A percentile compares a stretch with the other conserved stretches of the same genome.
phyloP scores from a whole-genome alignment of 495 filamentous ascomycete species.

The Aspergillus kassunensis region DNA sequence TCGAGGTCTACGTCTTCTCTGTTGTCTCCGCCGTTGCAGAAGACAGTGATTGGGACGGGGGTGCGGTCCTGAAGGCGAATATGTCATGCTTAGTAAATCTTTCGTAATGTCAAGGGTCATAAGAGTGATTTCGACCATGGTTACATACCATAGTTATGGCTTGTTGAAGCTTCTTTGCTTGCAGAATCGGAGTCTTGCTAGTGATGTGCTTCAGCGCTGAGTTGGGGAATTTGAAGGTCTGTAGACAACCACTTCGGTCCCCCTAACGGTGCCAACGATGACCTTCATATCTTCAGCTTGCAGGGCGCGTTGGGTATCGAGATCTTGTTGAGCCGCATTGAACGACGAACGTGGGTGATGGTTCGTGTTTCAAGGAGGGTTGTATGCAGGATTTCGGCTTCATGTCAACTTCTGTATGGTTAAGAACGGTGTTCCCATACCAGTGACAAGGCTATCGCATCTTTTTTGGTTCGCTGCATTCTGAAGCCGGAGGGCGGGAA shows the following conservation, averaged over 20 bases:
- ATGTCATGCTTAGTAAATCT: background rate
- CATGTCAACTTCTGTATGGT: background rate
- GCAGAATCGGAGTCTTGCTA: background rate
- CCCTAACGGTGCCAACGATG: background rate
- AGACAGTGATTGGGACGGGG: background rate
- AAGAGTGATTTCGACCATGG: background rate
- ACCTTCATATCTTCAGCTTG: background rate
- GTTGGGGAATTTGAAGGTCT: background rate
- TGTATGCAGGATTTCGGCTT: background rate
- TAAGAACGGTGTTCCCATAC: background rate
- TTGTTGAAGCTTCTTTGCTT: background rate
- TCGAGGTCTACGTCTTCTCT: background rate
- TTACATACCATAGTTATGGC: background rate
- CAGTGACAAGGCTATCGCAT: background rate
- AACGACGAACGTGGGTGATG: too few species aligned
- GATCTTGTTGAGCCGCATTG: constrained; percentile 4
- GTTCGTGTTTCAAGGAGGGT: background rate
- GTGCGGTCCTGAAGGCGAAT: background rate
- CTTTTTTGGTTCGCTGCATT: background rate
- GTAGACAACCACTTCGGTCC: background rate
- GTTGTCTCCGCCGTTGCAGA: background rate
- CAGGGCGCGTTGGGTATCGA: background rate
- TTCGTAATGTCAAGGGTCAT: background rate
- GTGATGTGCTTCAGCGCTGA: background rate
- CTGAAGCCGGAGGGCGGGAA: background rate